Conservation (phyloP, 2,329 filamentous ascomycete species). For the Botrytis sinoallii region DNA sequence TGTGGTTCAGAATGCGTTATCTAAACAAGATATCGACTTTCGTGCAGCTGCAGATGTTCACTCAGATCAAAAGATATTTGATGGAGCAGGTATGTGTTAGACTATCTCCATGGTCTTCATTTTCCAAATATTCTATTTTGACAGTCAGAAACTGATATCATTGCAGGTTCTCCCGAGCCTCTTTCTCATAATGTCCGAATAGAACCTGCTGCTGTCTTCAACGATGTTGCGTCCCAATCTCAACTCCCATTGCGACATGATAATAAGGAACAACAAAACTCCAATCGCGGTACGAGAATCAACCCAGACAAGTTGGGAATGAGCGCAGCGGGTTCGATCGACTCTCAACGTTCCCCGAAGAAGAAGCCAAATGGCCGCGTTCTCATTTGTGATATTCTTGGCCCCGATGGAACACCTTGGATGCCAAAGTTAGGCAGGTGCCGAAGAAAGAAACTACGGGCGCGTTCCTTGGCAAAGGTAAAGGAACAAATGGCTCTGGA, state of each 20-base stretch:
- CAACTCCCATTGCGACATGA: neutral
- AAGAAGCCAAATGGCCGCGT: neutral
- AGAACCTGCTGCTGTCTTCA: too few species aligned
- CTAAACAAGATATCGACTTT: too few species aligned
- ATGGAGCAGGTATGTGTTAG: neutral
- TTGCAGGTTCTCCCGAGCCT: neutral
- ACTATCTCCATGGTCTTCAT: neutral
- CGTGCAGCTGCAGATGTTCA: neutral
- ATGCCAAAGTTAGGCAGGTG: neutral
- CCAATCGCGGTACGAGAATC: neutral
- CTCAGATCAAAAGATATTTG: too few species aligned
- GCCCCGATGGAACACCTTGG: neutral
- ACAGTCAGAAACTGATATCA: neutral
- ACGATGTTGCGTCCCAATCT: neutral
- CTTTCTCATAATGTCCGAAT: neutral
- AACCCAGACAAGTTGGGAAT: fast-evolving
- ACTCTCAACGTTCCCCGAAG: neutral
- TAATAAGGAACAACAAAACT: fast-evolving
- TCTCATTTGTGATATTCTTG: neutral
- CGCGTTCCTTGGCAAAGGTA: too few species aligned
- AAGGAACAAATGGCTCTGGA: too few species aligned
- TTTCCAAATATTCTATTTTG: neutral
- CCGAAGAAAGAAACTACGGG: too few species aligned
- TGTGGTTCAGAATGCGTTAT: too few species aligned
- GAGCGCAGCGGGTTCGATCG: too few species aligned